Conservation (phyloP, 768 basidiomycete species). For the Xerocomellus intermedius region DNA sequence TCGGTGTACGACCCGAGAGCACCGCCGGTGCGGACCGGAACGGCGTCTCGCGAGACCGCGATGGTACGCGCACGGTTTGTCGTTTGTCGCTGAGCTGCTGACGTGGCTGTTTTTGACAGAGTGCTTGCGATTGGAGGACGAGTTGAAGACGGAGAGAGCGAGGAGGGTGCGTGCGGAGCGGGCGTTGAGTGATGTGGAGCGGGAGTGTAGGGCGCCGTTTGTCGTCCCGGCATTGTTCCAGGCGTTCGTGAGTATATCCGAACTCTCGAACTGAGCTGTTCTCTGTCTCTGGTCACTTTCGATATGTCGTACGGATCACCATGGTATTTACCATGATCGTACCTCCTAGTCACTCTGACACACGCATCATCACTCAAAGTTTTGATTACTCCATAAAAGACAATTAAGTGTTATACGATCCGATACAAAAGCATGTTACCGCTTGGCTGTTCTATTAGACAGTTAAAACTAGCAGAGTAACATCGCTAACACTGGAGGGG, state of each 20-base stretch:
- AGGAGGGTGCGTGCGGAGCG: conserved; percentile 44
- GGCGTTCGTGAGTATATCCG: conserved; percentile 50
- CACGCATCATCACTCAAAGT: neutral
- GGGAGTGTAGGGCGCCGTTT: conserved; percentile 53
- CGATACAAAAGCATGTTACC: conserved; percentile 13
- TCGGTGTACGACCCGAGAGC: conserved; percentile 9
- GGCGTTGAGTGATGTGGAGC: conserved; percentile 44
- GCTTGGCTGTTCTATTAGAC: neutral
- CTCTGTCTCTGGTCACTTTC: neutral
- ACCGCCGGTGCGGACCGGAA: neutral
- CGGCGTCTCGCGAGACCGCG: conserved; percentile 4
- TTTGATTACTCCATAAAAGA: conserved; percentile 11
- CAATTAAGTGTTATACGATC: conserved; percentile 11
- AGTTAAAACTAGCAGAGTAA: neutral
- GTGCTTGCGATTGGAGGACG: conserved; percentile 27
- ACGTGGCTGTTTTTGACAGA: conserved; percentile 6
- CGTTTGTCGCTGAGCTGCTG: neutral
- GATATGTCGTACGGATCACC: neutral
- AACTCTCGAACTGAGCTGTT: conserved; percentile 33
- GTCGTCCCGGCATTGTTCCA: conserved; percentile 56
- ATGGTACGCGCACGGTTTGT: conserved; percentile 8
- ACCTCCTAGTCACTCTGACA: neutral
- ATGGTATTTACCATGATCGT: too few species aligned
- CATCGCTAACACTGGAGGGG: neutral
- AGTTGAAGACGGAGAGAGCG: conserved; percentile 38